Base-by-base conservation (phyloP, 495 filamentous ascomycete genomes). In the Hypoxylon cercidicola region DNA sequence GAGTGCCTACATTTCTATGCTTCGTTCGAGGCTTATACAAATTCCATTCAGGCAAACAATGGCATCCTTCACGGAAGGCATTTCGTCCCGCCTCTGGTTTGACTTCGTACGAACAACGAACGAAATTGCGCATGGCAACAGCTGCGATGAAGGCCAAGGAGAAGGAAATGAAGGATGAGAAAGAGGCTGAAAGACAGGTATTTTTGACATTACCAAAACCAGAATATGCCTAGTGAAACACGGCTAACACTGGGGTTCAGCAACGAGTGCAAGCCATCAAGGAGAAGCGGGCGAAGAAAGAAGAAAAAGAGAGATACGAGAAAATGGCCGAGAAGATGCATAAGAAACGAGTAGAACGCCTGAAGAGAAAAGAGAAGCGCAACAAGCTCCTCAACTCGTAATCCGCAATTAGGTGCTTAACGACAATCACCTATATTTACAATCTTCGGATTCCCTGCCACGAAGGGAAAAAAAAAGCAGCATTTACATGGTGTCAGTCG, bases 281-380 rank as follows among this genome's bases (percentile, higher is more conserved):
- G 71, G 92, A 95, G 55, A 90, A 88, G 74, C 83, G 92, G 43
- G 90, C 87, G 19, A 87, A 85, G 6, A 97, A 97, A 83, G 93
- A 90, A 70, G 95, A 99, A 81, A 95, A 93, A 78, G 92, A 90
- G 63, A 85, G 96, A 37, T 98, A 91, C 74, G 92, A 93, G 78
- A 93, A 92, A 81, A 87, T 99, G 88, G 95, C 91, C 25, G 90
- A 94, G 78, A 97, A 93, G 81, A 98, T 99, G 95, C 95, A 98
- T 75, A 86, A 82, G 74, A 97, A 97, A 83, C 82, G 93, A 64
- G 89, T 99, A 20, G 95, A 99, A 78, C 85, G 95, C 62, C 71
- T 97, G 75, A 97, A 91, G 88, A 84, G 93, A 73, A 88, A 92
- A 74, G 95, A 98, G 84, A 98, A 97, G 87, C 87, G 95, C 75